Conservation (phyloP, 768 basidiomycete genomes). For the Dioszegia aurantiaca region DNA sequence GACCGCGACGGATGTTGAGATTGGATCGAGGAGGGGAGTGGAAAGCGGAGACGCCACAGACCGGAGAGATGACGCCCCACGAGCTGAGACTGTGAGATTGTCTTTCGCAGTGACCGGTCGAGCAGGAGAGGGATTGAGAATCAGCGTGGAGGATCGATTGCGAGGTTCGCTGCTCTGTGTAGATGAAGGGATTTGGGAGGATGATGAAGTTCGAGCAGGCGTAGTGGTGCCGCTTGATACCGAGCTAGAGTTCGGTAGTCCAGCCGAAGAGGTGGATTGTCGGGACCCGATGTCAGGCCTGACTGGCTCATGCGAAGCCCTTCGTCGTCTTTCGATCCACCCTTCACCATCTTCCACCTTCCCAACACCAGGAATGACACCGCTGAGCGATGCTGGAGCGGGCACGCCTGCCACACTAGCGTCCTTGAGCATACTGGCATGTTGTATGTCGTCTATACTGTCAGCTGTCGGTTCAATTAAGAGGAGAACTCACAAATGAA, state of each 20-base stretch:
- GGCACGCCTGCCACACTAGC: conserved; percentile 38
- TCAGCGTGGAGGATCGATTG: conserved; percentile 32
- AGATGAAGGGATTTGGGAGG: neutral
- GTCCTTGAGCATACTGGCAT: conserved; percentile 45
- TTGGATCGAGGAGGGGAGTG: conserved; percentile 8
- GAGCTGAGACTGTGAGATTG: conserved; percentile 39
- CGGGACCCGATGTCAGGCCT: conserved; percentile 18
- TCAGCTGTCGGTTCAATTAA: conserved; percentile 9
- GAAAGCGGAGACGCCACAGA: conserved; percentile 15
- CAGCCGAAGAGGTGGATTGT: conserved; percentile 18
- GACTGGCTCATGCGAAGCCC: conserved; percentile 11
- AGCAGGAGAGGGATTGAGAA: conserved; percentile 40
- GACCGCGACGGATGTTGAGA: neutral
- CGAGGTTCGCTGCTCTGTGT: conserved; percentile 2
- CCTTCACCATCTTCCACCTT: conserved; percentile 27
- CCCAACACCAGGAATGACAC: conserved; percentile 17
- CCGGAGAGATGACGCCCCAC: conserved; percentile 36
- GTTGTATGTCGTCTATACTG: conserved; percentile 41
- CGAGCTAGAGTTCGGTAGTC: neutral
- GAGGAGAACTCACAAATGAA: conserved; percentile 45
- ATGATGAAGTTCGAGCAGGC: neutral
- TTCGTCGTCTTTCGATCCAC: conserved; percentile 38
- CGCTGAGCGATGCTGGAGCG: conserved; percentile 41
- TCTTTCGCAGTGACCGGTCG: conserved; percentile 40
- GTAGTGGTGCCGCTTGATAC: neutral